phyloP scores from a whole-genome alignment of 1,284 basidiomycete genomes.

The Agaricales sp. region DNA sequence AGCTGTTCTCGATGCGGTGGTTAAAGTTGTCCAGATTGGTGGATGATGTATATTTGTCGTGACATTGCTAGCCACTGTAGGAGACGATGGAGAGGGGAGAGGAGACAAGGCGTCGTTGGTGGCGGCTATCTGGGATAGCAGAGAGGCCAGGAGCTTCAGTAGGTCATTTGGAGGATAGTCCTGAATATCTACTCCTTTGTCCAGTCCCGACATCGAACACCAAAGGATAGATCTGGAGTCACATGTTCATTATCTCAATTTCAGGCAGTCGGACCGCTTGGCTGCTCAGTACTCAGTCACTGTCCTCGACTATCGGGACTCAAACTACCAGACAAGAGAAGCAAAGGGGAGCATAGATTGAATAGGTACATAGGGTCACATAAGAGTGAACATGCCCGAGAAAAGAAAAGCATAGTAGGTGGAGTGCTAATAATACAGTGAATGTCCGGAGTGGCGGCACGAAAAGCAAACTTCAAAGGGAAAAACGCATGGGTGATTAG shows the following conservation, averaged over 20 bases:
- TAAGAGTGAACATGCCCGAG: not conserved
- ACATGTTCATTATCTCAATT: not conserved
- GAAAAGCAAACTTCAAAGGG: not conserved
- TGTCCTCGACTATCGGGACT: too few relatives aligned
- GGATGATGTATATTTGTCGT: slow-evolving; percentile 20
- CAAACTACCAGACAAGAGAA: too few relatives aligned
- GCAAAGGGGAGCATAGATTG: too few relatives aligned
- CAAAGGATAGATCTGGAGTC: not conserved
- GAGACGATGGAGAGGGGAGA: not conserved
- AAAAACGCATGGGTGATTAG: not conserved
- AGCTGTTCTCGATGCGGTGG: slow-evolving; percentile 72
- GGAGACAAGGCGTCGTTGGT: slow-evolving; percentile 59
- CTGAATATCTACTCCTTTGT: slow-evolving; percentile 43
- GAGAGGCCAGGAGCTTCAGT: slow-evolving; percentile 78
- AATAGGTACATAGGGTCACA: not conserved
- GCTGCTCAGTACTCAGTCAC: too few relatives aligned
- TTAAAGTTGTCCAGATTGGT: slow-evolving; percentile 55
- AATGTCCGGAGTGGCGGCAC: not conserved
- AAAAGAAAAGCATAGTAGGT: not conserved
- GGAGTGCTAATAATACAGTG: not conserved
- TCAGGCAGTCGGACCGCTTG: not conserved
- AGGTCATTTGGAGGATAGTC: slow-evolving; percentile 61
- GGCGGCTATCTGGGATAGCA: slow-evolving; percentile 87
- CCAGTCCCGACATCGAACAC: slow-evolving; percentile 1
- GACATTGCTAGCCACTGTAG: slow-evolving; percentile 12